Evolutionary conservation across 176 grass and related monocot genomes (phyloP), one percentile per base, ranked within the genome.

Genomic region (Oryza nivara): DNA sequence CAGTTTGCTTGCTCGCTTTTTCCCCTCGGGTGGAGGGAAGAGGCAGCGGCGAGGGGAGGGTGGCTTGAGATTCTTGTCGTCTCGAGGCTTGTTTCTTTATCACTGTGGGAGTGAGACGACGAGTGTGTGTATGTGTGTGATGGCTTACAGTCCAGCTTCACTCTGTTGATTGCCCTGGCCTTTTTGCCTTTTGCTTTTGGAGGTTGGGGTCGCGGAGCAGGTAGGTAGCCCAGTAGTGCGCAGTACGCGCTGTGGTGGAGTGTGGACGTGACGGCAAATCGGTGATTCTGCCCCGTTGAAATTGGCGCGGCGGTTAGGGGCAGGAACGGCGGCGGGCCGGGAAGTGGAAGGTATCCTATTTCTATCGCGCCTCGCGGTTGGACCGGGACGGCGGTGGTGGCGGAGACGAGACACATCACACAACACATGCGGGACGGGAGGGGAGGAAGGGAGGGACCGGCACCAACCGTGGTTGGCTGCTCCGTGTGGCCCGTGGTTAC

Each of bases 41-140:
- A 43, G 36, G 87, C 69, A 35, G 23, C 26, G 54, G 28, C 23
- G 30, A 10, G 11, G 30, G 3, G 10, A 7, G 23, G 66, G 16
- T 67, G 22, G 58, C 56, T 67, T 19, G 73, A 78, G 83, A 86
- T 90, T 82, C 79, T 68, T 82, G 84, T 82, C 83, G 74, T 66
- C 80, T 25, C 1, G 73, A 77, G 73, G 72, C 69, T 32, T 82
- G 75, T 89, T 89, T 85, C 66, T 72, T 20, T 4, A 17, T 30
- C 15, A 76, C 32, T 35, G 47, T 73, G 84, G 13, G 86, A 36
- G 25, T 4, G 83, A 25, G 52, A 52, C 3, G 44, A 51, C 16
- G 51, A 54, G 4, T 2, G 4, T 28, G 58, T 30, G 28, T 30
- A 30, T 5, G 65, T 15, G 25, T 34, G 58, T 12, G 78, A 36